Base-by-base conservation (phyloP, 257 asterid genomes). In the Penstemon eatonii region DNA sequence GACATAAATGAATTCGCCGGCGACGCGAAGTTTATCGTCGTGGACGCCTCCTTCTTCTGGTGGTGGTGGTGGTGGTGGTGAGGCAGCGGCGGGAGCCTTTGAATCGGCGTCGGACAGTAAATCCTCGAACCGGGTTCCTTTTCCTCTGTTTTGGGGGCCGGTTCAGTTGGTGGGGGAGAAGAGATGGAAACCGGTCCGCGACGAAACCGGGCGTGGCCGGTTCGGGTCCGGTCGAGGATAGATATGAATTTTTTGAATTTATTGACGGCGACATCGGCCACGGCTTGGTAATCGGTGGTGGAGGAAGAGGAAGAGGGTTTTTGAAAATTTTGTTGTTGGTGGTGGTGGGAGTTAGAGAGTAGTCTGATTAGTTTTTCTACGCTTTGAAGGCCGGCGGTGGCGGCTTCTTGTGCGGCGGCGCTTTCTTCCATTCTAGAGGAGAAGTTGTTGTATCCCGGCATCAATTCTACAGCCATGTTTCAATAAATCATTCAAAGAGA, bases 161-260 rank as follows among this genome's bases (percentile, higher is more conserved):
- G 56, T 44, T 57, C 67, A 65, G 18, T 75, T 77, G 25, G 33
- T 5, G 58, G 0, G 66, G 83, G 0, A 44, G 79, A 38, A 70
- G 76, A 0, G 72, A 69, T 53, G 5, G 84, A 3, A 39, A 87
- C 74, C 46, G 96, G 98, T n/a, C 98, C 96, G 19, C 89, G 86
- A 5, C 97, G 90, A 74, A 92, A 92, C 10, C 98, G 91, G 54
- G 98, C 98, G 74, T 89, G 98, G 8, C 98, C 98, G 74, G 96
- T 84, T 46, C 96, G 68, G 6, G 76, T 77, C 52, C 90, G 87
- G 78, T 90, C 98, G 11, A 90, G 79, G 3, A 92, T 50, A 3
- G 98, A 83, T 37, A 92, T 92, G 75, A 92, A 86, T 56, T 75
- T 88, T 75, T 76, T 90, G 75, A 92, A 92, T 59, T 92, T 86